Conservation (phyloP, 2,329 filamentous ascomycete species). For the Nemania serpens region DNA sequence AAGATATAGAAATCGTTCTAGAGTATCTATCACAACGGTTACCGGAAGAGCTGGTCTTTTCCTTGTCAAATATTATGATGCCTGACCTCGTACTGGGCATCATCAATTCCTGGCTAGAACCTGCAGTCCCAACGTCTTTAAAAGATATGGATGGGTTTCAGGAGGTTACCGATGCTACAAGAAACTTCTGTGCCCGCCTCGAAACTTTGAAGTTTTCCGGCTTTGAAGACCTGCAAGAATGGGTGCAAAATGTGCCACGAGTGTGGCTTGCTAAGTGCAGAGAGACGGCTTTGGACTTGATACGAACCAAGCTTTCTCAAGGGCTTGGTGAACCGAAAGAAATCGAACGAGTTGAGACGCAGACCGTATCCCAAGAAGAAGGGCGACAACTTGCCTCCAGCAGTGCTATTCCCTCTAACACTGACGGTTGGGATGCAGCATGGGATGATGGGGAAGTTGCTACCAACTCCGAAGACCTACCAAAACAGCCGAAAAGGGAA, state of each 20-base stretch:
- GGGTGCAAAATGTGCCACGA: constrained; percentile 78
- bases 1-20: constrained; percentile 58
- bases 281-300: constrained; percentile 75
- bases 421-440: constrained; percentile 74
- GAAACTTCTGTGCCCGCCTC: constrained; percentile 67
- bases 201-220: constrained; percentile 66
- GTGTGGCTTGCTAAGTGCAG: constrained; percentile 86
- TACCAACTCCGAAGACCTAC: constrained; percentile 30
- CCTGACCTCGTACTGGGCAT: constrained; percentile 70
- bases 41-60: constrained; percentile 58
- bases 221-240: constrained; percentile 69
- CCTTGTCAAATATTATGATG: constrained; percentile 72
- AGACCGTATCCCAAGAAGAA: constrained; percentile 70
- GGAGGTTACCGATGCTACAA: constrained; percentile 66
- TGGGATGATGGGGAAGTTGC: constrained; percentile 74
- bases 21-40: constrained; percentile 57
- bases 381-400: constrained; percentile 67
- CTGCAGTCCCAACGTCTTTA: constrained; percentile 75
- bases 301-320: constrained; percentile 69
- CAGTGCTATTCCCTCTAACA: constrained; percentile 48
- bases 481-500: constrained; percentile 25
- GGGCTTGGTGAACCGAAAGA: constrained; percentile 69
- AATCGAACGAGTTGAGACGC: constrained; percentile 85
- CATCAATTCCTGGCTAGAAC: constrained; percentile 74
- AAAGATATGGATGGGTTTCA: constrained; percentile 74